Conservation (phyloP, 2,329 filamentous ascomycete genomes). For the Fusarium oxysporum region DNA sequence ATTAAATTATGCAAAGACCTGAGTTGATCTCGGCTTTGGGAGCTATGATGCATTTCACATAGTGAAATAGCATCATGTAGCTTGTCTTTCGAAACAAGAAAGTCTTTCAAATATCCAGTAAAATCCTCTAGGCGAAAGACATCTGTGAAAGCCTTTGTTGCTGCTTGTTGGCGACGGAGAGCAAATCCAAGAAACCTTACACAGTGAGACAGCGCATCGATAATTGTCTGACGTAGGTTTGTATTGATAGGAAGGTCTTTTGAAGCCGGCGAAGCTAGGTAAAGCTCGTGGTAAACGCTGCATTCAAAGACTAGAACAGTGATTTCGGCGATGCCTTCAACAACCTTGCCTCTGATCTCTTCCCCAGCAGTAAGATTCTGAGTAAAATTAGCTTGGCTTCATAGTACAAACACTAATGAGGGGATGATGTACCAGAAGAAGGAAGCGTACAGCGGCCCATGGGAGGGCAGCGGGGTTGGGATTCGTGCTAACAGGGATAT, state of each 20-base stretch:
- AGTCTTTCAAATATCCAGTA: not conserved
- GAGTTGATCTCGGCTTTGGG: rapidly evolving
- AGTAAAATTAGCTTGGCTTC: not conserved
- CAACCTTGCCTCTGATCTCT: not conserved
- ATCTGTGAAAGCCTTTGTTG: not conserved
- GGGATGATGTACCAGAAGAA: not conserved
- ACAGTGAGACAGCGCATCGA: not conserved
- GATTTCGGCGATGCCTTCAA: not conserved
- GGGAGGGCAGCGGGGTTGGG: not conserved
- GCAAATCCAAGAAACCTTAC: not conserved
- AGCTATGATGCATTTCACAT: not conserved
- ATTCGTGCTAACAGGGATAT: not conserved
- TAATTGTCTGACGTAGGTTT: rapidly evolving
- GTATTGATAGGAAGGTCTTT: rapidly evolving
- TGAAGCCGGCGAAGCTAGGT: rapidly evolving
- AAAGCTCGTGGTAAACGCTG: not conserved
- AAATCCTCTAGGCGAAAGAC: not conserved
- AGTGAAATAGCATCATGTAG: not conserved
- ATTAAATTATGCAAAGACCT: not conserved
- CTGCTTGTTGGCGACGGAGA: not conserved
- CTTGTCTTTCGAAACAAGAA: rapidly evolving
- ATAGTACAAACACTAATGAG: rapidly evolving
- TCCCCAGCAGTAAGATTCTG: not conserved
- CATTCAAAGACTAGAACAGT: not conserved
- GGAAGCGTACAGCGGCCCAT: not conserved